phyloP scores from a whole-genome alignment of 2,329 filamentous ascomycete genomes.

The Aureobasidium namibiae region DNA sequence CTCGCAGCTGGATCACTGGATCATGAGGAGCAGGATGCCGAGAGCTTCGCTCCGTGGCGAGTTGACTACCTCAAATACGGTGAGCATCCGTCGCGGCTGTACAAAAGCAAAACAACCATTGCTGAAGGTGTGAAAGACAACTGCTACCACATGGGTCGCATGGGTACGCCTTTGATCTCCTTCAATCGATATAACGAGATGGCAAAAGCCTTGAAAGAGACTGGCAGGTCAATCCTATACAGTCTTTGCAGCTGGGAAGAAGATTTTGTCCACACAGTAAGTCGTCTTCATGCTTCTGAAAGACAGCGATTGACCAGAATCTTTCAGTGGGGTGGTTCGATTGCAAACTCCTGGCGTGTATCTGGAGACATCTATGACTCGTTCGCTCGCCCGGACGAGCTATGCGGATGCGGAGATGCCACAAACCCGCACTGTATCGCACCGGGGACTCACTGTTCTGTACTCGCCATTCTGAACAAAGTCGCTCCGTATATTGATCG shows the following conservation, averaged over 20 bases:
- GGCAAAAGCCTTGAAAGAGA: not conserved
- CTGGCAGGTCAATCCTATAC: not conserved
- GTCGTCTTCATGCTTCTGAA: not conserved
- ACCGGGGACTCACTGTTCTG: not conserved
- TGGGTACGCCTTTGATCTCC: not conserved
- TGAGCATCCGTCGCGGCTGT: not conserved
- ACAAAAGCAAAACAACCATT: not conserved
- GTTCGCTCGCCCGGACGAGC: not conserved
- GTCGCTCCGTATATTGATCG: not conserved
- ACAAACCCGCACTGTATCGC: not conserved
- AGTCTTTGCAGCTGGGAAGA: not conserved
- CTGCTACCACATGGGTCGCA: not conserved
- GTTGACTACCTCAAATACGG: not conserved
- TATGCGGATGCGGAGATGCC: not conserved
- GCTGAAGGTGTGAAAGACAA: not conserved
- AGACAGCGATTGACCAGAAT: not conserved
- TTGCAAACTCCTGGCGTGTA: not conserved
- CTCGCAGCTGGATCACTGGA: slow-evolving; percentile 35
- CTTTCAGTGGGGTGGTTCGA: not conserved
- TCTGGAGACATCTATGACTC: not conserved
- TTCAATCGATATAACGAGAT: not conserved
- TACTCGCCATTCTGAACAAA: not conserved
- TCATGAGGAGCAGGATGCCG: slow-evolving; percentile 45
- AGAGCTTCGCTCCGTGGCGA: slow-evolving; percentile 31
- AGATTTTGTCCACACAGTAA: not conserved